Base-by-base conservation (phyloP, 164 flowering plant genomes). In the Berberis vulgaris region DNA sequence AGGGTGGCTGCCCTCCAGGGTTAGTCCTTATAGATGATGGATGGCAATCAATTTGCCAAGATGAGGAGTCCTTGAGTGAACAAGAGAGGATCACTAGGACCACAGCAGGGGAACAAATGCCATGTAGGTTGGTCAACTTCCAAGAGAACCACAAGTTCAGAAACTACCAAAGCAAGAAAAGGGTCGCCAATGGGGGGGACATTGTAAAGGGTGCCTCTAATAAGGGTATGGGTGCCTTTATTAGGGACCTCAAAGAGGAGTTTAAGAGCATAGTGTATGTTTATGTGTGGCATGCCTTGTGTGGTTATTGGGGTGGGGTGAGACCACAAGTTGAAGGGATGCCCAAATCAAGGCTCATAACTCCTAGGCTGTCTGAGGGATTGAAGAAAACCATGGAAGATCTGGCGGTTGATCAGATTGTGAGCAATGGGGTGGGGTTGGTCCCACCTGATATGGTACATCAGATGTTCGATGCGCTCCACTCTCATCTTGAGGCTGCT, bases 31-130 rank as follows among this genome's bases (percentile, higher is more conserved):
- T 26, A 26, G 26, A 26, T 26, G 26, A 26, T 26, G 26, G 26
- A 26, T 26, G 26, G 26, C 26, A 26, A 26, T 26, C 26, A 26
- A 26, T 26, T 26, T 26, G 26, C 26, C 26, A 26, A 26, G 26
- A 26, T 26, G 26, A 26, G 26, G 26, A 26, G 26, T 26, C 86
- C 2, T 47, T 72, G 38, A 49, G 71, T 5, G 79, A 72, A 10
- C 54, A 52, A 10, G 8, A 52, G 47, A 83, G 82, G 10, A 52
- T 52, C 1, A 10, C 4, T 52, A 4, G n/a, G 1, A 52, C 54
- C n/a, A 8, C 11, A 52, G 11, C 54, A 10, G 87, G 86, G 1
- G 87, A 81, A 55, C 85, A 82, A 47, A 83, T 88, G 87, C 89
- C 89, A 0, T 84, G 88, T 61, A 43, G 60, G 46, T 43, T 59